phyloP scores from a whole-genome alignment of 1,139 yeast species.

The Blastobotrys aristatus region DNA sequence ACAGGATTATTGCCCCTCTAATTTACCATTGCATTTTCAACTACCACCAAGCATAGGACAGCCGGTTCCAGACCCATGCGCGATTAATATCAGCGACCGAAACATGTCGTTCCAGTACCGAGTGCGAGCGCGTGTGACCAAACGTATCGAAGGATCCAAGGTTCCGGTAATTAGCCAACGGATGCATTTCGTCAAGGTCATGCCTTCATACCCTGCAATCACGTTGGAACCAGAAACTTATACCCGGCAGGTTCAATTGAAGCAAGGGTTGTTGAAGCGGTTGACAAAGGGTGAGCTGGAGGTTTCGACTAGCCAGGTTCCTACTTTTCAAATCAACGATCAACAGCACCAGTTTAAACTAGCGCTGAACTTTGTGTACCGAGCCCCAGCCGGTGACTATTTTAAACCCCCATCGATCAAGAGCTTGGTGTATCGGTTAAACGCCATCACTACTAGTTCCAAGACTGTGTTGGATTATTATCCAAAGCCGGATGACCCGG shows the following conservation, averaged over 20 bases:
- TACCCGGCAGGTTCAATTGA: slow-evolving; percentile 1
- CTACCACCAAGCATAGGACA: slow-evolving; percentile 16
- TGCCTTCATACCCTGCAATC: slow-evolving; percentile 16
- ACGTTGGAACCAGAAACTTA: slow-evolving; percentile 8
- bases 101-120: slow-evolving; percentile 18
- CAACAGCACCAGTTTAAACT: neutral
- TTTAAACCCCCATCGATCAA: slow-evolving; percentile 10
- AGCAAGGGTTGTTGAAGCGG: slow-evolving; percentile 13
- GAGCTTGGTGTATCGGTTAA: slow-evolving; percentile 4
- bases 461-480: slow-evolving; percentile 4
- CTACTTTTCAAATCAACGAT: slow-evolving; percentile 10
- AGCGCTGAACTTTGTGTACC: neutral
- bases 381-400: neutral
- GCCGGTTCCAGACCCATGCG: neutral
- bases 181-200: slow-evolving; percentile 7
- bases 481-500: slow-evolving; percentile 10
- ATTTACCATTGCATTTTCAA: slow-evolving; percentile 14
- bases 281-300: slow-evolving; percentile 6
- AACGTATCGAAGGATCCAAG: slow-evolving; percentile 8
- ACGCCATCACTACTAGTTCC: slow-evolving; percentile 11
- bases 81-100: slow-evolving; percentile 12
- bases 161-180: slow-evolving; percentile 9
- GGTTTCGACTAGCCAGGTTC: slow-evolving; percentile 2
- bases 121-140: slow-evolving; percentile 19
- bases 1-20: slow-evolving; percentile 8